Evolutionary conservation across 2,329 filamentous ascomycete genomes (phyloP).

Genomic region (Verticillium zaregamsianum): DNA sequence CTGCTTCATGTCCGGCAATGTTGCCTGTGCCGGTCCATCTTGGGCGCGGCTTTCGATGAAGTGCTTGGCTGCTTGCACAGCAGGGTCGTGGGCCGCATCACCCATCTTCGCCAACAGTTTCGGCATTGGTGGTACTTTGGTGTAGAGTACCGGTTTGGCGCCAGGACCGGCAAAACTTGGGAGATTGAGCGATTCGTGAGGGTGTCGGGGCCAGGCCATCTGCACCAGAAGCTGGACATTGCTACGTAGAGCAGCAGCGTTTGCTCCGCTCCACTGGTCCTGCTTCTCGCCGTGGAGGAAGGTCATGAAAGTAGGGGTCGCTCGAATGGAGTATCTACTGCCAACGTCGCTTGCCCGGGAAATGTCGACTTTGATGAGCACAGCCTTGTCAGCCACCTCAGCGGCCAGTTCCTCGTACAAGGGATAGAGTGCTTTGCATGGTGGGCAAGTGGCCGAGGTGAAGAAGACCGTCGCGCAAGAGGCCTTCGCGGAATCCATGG

Average conservation of each 20-base stretch:
- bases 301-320: slow-evolving; percentile 86
- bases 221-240: slow-evolving; percentile 72
- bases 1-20: slow-evolving; percentile 64
- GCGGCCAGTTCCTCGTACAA: slow-evolving; percentile 75
- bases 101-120: slow-evolving; percentile 82
- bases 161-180: slow-evolving; percentile 64
- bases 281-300: slow-evolving; percentile 73
- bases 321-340: slow-evolving; percentile 62
- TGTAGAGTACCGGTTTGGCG: slow-evolving; percentile 65
- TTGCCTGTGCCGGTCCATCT: slow-evolving; percentile 58
- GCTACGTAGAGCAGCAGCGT: slow-evolving; percentile 60
- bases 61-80: slow-evolving; percentile 59
- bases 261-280: slow-evolving; percentile 77
- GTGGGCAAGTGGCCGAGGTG: slow-evolving; percentile 80
- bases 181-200: slow-evolving; percentile 66
- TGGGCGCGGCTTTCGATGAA: slow-evolving; percentile 65
- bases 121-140: slow-evolving; percentile 74
- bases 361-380: slow-evolving; percentile 81
- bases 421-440: slow-evolving; percentile 81
- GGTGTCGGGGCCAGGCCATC: slow-evolving; percentile 72
- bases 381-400: slow-evolving; percentile 60
- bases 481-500: slow-evolving; percentile 54
- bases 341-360: slow-evolving; percentile 61
- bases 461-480: slow-evolving; percentile 86
- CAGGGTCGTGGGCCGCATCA: slow-evolving; percentile 47